A percentile compares a stretch with the other conserved stretches of the same genome.
Evolutionary conservation across 768 basidiomycete genomes (phyloP).

Genomic region (Sarcodon aspratus): DNA sequence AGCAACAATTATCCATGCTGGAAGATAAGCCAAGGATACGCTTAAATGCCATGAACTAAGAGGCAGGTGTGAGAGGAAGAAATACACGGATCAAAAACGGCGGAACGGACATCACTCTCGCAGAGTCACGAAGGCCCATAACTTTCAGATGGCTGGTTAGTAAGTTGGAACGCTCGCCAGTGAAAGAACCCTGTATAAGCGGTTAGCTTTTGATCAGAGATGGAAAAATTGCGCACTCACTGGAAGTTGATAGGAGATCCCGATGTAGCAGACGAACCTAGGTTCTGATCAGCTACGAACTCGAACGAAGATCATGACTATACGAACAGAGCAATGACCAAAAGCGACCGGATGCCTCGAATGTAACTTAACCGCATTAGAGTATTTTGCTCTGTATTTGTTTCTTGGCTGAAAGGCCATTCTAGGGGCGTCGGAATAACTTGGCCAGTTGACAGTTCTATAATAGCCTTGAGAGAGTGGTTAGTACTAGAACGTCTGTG

Average conservation of each 20-base stretch:
- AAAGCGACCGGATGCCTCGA: constrained; percentile 44
- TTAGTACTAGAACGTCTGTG: background rate
- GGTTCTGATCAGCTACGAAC: background rate
- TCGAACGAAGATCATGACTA: background rate
- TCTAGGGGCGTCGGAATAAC: constrained; percentile 46
- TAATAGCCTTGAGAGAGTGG: constrained; percentile 43
- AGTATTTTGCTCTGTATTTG: constrained; percentile 50
- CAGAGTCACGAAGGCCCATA: constrained; percentile 68
- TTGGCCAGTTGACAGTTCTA: constrained; percentile 52
- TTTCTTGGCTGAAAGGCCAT: constrained; percentile 63
- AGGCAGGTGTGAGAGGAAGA: constrained; percentile 1
- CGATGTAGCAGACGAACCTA: constrained; percentile 62
- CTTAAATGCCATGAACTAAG: constrained; percentile 53
- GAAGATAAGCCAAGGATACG: constrained; percentile 56
- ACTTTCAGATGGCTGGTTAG: constrained; percentile 68
- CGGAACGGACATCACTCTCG: constrained; percentile 43
- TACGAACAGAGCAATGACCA: constrained; percentile 57
- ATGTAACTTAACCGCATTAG: constrained; percentile 50
- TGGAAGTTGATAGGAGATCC: constrained; percentile 70
- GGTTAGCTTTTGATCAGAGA: too few species aligned
- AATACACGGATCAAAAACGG: background rate
- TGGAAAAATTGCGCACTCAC: too few species aligned
- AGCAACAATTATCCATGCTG: constrained; percentile 62
- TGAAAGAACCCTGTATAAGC: constrained; percentile 34
- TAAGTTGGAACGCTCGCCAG: constrained; percentile 50